Percentiles rank a stretch among this genome's conserved stretches.
These are phyloP conservation scores for Blastobotrys americana DNA, from an alignment of 805 yeast genomes.

Conservation along the genomic window DNA sequence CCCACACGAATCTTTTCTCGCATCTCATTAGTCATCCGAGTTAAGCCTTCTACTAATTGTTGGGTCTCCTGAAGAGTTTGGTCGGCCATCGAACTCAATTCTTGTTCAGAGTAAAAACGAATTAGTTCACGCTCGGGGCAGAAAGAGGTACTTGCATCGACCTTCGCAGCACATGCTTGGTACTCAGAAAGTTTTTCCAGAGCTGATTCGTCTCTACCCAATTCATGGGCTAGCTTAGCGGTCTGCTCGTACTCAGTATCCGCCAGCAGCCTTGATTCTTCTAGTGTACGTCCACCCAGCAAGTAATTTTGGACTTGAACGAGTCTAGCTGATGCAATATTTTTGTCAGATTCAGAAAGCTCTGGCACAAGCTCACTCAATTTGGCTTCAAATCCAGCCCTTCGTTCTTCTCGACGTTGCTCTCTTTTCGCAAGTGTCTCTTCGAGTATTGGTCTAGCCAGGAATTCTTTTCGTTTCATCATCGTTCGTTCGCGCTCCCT, in stretches of 20 bases:
- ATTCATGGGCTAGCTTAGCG: constrained; percentile 30
- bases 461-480: constrained; percentile 60
- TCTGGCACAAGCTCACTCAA: constrained; percentile 26
- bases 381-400: constrained; percentile 24
- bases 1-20: constrained; percentile 38
- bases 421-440: constrained; percentile 37
- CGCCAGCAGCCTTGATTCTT: constrained; percentile 54
- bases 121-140: constrained; percentile 39
- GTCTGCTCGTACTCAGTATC: constrained; percentile 42
- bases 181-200: constrained; percentile 33
- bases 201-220: constrained; percentile 21
- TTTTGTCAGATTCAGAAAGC: constrained; percentile 28
- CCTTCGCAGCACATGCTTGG: constrained; percentile 17
- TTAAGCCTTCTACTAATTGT: constrained; percentile 8
- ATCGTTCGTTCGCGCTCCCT: constrained; percentile 54
- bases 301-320: constrained; percentile 46
- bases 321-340: constrained; percentile 46
- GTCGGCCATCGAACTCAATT: constrained; percentile 25
- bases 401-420: constrained; percentile 31
- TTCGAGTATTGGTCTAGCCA: constrained; percentile 47
- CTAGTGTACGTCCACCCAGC: constrained; percentile 49
- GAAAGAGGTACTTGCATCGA: constrained; percentile 44
- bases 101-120: constrained; percentile 33
- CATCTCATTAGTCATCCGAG: constrained; percentile 32
- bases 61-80: constrained; percentile 21